Base-by-base conservation (phyloP, 768 basidiomycete genomes). In the Rubroboletus pulcherrimus region DNA sequence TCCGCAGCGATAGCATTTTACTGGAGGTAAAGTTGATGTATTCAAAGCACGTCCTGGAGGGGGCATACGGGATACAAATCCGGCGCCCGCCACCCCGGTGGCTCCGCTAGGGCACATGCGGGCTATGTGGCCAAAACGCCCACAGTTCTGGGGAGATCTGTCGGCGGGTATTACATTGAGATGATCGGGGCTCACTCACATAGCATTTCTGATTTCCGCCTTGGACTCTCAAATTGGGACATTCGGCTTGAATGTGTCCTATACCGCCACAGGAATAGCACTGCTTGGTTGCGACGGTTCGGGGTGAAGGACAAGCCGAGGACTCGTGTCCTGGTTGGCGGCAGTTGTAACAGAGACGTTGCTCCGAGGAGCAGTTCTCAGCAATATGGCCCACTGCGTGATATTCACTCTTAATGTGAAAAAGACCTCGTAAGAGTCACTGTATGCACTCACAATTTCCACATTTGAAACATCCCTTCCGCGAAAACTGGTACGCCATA, bases 271-370 rank as follows among this genome's bases (percentile, higher is more conserved):
- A 97, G 38, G 87, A 88, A 71, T 94, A 96, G 70, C 93, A 96
- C 72, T 95, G 91, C 74, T 93, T 94, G 31, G 88, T 84, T 48
- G 89, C 81, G 43, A 87, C 87, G 39, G 84, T 87, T 58, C 91
- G 83, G 38, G 93, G 92, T 61, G 84, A 84, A 39, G 91, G 88
- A 70, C 93, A 95, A 53, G 88, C 84, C 53, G 89, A 86, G 19
- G 89, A 92, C 73, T 95, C 93, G 64, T 95, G 93, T 39, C 93
- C 93, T n/a, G 92, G 89, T 70, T 93, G 89, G 61, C 91, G 86
- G 72, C 93, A 96, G 70, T 95, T 96, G 76, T 93, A 96, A 75
- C 93, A 96, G 56, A 96, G 82, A 64, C 91, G 84, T 71, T 90
- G 84, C 65, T 89, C 89, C 60, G 90, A 91, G 44, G 91, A 81